Conservation (phyloP, 768 basidiomycete genomes). For the Exidia glandulosa region DNA sequence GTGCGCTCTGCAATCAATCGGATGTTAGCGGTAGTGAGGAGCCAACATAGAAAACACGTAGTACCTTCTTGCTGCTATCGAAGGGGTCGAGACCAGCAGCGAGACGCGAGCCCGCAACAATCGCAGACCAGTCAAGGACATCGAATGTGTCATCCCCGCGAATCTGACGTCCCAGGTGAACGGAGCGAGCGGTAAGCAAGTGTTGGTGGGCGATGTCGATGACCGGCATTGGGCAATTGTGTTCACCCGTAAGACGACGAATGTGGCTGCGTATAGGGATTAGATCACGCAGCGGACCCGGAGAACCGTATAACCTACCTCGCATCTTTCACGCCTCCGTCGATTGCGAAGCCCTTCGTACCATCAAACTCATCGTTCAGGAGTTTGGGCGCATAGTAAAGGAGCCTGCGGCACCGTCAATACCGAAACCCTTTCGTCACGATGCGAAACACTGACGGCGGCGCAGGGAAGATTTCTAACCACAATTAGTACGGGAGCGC, state of each 20-base stretch:
- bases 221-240: slow-evolving; percentile 58
- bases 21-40: background rate
- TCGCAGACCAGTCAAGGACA: slow-evolving; percentile 69
- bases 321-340: slow-evolving; percentile 84
- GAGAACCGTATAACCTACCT: too few species aligned
- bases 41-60: background rate
- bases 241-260: slow-evolving; percentile 52
- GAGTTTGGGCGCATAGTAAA: slow-evolving; percentile 58
- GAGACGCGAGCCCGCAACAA: slow-evolving; percentile 68
- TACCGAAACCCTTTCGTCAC: background rate
- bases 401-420: slow-evolving; percentile 26
- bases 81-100: slow-evolving; percentile 47
- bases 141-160: slow-evolving; percentile 39
- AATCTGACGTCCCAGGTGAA: slow-evolving; percentile 39
- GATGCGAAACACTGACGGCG: slow-evolving; percentile 29
- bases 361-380: slow-evolving; percentile 65
- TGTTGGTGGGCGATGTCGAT: slow-evolving; percentile 67
- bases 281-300: too few species aligned
- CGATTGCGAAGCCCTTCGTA: slow-evolving; percentile 61
- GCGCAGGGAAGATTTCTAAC: slow-evolving; percentile 67
- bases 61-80: background rate
- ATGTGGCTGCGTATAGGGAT: too few species aligned
- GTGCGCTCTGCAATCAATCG: background rate
- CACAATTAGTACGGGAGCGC: slow-evolving; percentile 13
- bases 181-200: slow-evolving; percentile 65